Evolutionary conservation across 805 yeast species (phyloP), one percentile per base, ranked within the genome.

Genomic region (Candida yuanshanica): DNA sequence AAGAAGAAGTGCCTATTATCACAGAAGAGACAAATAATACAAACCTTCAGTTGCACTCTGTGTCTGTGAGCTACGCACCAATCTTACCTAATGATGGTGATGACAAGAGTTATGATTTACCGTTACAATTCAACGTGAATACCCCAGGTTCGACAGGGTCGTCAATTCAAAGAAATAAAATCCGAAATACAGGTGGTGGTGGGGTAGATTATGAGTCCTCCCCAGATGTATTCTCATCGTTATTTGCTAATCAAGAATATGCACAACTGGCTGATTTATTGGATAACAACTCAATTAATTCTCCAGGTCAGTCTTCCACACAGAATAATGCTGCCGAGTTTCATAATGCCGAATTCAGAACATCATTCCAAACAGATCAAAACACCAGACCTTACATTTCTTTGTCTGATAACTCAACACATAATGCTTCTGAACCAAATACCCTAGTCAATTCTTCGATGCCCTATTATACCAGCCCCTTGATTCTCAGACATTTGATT

Each of bases 401-500:
- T 18, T 38, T 56, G 3, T 45, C 53, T 5, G 61, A 55, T 36
- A 55, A 56, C 42, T 49, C 60, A 6, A 52, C 46, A 7, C 35
- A 21, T n/a, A 33, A 44, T 9, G 24, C 22, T 1, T 24, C 32
- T 16, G 33, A 43, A 8, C 48, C 51, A 31, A 21, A 47, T 14
- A 24, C 47, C 21, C n/a, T 45, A 22, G 9, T 32, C 20, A 36
- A 40, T 10, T 32, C 43, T 6, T 45, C 41, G 8, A 52, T 45
- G 4, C 48, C 62, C 10, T 74, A 69, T 37, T 79, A 77, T 54
- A 71, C 79, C 4, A 70, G 81, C 4, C 85, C 85, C 7, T 55
- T 79, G 43, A 66, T 74, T 11, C 65, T 78, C 42, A 70, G 81
- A 45, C 80, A 79, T 53, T 62, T 77, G 13, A 75, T 77, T 45